Base-by-base conservation (phyloP, 1,284 basidiomycete species). In the Ganoderma leucocontextum region DNA sequence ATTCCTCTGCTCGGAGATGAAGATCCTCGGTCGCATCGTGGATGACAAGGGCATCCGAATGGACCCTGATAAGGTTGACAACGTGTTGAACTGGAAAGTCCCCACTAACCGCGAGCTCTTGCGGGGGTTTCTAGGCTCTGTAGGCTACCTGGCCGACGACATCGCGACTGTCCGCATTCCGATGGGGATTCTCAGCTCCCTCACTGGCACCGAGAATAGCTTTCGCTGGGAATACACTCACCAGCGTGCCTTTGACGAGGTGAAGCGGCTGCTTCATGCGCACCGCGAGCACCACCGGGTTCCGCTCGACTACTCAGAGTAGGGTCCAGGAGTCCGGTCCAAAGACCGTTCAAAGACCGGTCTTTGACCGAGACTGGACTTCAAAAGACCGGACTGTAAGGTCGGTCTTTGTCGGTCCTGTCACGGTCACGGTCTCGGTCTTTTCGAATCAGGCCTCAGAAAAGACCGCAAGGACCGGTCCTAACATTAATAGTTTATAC, bases 11-110 rank as follows among this genome's bases (percentile, higher is more conserved):
- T 7, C 22, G 0, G 38, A 69, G n/a, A 49, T 79, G 17, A 76
- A 75, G 22, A 71, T 81, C 7, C 70, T 81, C 0, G 80, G 80
- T 0, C 78, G 77, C 59, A 63, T 79, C 15, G 68, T 82, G 19
- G 74, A 77, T 6, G 72, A 72, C 2, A 17, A 62, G 3, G 67
- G 44, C 1, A 47, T 47, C 44, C 4, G n/a, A 0, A 47, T 47
- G 44, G 44, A 47, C 10, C 44, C 44, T 0, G 10, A 47, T 10
- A 47, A 47, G 44, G 44, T 44, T 17, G 17, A 44, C 17, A 19
- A 15, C 17, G 42, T 44, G 5, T n/a, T 44, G 42, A 44, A 44
- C 17, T 44, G 42, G 42, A 44, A 44, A 7, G 17, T 8, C 7
- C 42, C 17, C 17, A 44, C 42, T 1, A 44, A 44, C 42, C 17